These are phyloP conservation scores for Heterobasidion occidentale DNA, from an alignment of 1,284 basidiomycete genomes.

Conservation along the genomic window DNA sequence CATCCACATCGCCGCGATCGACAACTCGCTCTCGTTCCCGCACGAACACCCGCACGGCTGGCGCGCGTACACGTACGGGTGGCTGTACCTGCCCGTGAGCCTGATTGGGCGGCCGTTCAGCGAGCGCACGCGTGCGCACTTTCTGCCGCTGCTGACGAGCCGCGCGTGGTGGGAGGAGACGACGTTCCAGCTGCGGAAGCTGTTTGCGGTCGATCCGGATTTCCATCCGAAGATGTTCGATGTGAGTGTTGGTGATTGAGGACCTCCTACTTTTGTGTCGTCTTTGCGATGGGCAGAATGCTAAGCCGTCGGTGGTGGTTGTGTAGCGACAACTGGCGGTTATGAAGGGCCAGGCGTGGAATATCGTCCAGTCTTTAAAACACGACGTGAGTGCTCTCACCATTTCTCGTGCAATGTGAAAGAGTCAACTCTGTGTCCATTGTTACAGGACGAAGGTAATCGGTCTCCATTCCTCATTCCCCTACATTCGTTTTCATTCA, in stretches of 20 bases:
- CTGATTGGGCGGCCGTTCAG: constrained; percentile 83
- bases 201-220: constrained; percentile 78
- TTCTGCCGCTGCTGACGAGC: constrained; percentile 74
- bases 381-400: constrained; percentile 47
- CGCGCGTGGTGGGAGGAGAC: constrained; percentile 91
- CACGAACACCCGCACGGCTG: constrained; percentile 86
- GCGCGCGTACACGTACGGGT: constrained; percentile 88
- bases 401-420: not conserved
- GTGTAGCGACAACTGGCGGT: constrained; percentile 76
- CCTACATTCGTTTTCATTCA: not conserved
- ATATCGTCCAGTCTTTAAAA: constrained; percentile 77
- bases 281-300: not conserved
- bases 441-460: constrained; percentile 49
- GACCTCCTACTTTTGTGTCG: not conserved
- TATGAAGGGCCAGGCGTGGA: constrained; percentile 89
- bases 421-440: no score
- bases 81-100: constrained; percentile 84
- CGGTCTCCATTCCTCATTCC: not conserved
- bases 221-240: constrained; percentile 83
- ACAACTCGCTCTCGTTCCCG: constrained; percentile 89
- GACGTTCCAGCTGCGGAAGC: constrained; percentile 63
- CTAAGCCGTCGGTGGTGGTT: no score
- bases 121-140: constrained; percentile 73
- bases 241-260: constrained; percentile 28
- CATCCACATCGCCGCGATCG: constrained; percentile 85